These are phyloP conservation scores for Russula dissimulans DNA, from an alignment of 768 basidiomycete species.

Conservation along the genomic window DNA sequence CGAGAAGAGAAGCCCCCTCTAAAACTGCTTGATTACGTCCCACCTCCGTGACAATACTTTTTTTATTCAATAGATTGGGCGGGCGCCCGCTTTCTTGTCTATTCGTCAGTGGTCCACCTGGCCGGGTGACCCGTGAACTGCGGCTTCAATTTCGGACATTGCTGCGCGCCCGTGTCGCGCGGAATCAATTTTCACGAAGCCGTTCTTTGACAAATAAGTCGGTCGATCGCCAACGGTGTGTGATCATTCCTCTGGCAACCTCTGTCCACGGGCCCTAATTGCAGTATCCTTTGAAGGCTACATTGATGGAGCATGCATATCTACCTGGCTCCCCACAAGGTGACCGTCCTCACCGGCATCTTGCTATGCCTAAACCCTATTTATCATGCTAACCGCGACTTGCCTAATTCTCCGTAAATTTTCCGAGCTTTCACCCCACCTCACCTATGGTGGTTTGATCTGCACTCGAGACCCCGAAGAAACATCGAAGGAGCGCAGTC, in stretches of 20 bases:
- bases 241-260: too few species aligned
- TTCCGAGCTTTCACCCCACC: neutral
- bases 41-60: neutral
- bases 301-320: too few species aligned
- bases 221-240: too few species aligned
- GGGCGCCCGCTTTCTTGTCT: too few species aligned
- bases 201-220: too few species aligned
- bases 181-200: neutral
- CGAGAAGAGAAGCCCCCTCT: neutral
- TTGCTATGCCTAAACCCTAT: neutral
- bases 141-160: too few species aligned
- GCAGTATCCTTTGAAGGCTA: too few species aligned
- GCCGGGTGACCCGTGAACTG: too few species aligned
- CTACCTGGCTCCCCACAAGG: too few species aligned
- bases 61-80: too few species aligned
- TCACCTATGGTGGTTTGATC: neutral
- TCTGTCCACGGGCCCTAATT: too few species aligned
- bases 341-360: neutral
- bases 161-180: neutral
- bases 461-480: neutral
- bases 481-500: neutral
- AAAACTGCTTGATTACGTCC: neutral
- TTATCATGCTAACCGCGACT: neutral
- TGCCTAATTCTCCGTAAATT: neutral
- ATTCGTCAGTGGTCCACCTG: too few species aligned